Evolutionary conservation across 257 asterid species (phyloP).

Genomic region (Solanum tarijense): DNA sequence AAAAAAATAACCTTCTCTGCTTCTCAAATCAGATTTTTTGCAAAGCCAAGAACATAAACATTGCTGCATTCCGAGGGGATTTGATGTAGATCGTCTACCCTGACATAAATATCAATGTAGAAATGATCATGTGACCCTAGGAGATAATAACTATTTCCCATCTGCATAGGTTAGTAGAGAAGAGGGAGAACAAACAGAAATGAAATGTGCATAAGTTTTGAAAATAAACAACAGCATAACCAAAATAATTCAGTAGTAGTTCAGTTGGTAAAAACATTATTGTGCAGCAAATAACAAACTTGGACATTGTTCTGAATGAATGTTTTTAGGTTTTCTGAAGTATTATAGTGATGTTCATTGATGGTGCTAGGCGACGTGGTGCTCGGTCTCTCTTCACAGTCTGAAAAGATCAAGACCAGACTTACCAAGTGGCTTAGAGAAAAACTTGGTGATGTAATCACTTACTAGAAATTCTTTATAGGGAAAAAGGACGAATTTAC

Average conservation of each 20-base stretch:
- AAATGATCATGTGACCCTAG: neutral
- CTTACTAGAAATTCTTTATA: slow-evolving; percentile 30
- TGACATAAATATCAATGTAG: neutral
- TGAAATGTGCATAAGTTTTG: neutral
- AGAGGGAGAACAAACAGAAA: too few relatives aligned
- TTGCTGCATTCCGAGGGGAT: neutral
- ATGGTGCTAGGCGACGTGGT: neutral
- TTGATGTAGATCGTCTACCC: neutral
- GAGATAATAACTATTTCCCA: neutral
- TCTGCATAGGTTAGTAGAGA: too few relatives aligned
- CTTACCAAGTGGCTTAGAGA: slow-evolving; percentile 22
- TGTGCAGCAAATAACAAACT: too few relatives aligned
- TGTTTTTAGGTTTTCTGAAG: neutral
- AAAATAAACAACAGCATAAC: neutral
- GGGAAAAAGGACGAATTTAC: too few relatives aligned
- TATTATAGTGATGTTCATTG: too few relatives aligned
- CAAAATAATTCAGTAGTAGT: too few relatives aligned
- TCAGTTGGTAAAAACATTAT: too few relatives aligned
- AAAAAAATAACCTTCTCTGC: neutral
- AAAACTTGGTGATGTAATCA: slow-evolving; percentile 30
- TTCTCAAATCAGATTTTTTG: neutral
- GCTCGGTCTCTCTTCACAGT: slow-evolving; percentile 2
- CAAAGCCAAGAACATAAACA: neutral
- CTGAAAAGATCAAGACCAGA: slow-evolving; percentile 45
- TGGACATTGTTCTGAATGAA: too few relatives aligned